Evolutionary conservation across 139 green algal genomes (phyloP).

Genomic region (Eudorina sp.): DNA sequence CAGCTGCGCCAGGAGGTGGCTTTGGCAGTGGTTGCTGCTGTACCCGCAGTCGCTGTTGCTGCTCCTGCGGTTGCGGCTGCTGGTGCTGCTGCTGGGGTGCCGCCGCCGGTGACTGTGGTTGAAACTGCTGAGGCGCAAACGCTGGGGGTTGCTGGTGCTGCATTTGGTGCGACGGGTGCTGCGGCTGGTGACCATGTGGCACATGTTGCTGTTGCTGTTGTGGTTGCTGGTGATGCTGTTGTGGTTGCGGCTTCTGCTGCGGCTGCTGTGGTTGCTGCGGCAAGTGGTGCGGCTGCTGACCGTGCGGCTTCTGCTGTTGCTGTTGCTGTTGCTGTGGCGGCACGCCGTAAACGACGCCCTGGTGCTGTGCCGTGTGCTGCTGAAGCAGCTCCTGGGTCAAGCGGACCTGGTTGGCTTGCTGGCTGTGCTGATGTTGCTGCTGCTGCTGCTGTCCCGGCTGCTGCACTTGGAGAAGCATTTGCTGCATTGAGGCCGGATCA

Average conservation of each 20-base stretch:
- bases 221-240: background rate
- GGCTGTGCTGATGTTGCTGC: background rate
- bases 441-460: background rate
- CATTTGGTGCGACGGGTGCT: too few relatives aligned
- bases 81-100: background rate
- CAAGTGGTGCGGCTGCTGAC: background rate
- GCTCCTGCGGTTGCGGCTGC: background rate
- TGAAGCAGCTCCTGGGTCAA: slow-evolving; percentile 13
- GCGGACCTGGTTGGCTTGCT: background rate
- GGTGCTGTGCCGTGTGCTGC: background rate
- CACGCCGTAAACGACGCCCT: background rate
- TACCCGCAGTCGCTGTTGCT: background rate
- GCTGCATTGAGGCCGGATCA: background rate
- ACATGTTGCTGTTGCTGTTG: background rate
- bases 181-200: too few relatives aligned
- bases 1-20: background rate
- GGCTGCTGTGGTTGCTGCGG: background rate
- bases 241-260: background rate
- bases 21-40: background rate
- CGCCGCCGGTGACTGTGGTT: too few relatives aligned
- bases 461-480: background rate
- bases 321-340: background rate
- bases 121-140: too few relatives aligned
- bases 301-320: background rate
- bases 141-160: too few relatives aligned